A percentile compares a stretch with the other conserved stretches of the same genome.
Evolutionary conservation across 768 basidiomycete species (phyloP).

Genomic region (Paxillus ammoniavirescens): DNA sequence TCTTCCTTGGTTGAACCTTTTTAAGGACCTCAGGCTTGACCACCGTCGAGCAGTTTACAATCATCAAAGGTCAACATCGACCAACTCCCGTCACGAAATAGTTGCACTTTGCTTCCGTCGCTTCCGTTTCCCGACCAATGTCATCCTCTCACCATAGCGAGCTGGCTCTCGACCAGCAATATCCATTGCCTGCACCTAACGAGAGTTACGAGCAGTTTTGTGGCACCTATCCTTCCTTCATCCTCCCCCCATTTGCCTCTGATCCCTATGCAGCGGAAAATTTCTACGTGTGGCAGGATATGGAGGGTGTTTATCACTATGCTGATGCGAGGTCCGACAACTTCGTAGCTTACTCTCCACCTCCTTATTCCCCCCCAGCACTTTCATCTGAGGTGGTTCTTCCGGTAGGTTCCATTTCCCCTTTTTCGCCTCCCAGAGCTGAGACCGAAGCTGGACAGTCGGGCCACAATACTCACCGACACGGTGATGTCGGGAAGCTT

Average conservation of each 20-base stretch:
- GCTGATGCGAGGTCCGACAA: conserved; percentile 28
- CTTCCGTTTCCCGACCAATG: conserved; percentile 20
- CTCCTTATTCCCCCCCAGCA: conserved; percentile 12
- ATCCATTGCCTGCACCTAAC: conserved; percentile 4
- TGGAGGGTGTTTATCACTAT: conserved; percentile 27
- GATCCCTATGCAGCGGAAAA: conserved; percentile 29
- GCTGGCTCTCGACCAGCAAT: conserved; percentile 16
- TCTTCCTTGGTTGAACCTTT: conserved; percentile 18
- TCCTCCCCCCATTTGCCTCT: conserved; percentile 11
- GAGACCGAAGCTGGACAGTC: conserved; percentile 9
- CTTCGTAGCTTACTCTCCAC: conserved; percentile 17
- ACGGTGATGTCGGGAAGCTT: conserved; percentile 11
- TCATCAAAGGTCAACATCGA: conserved; percentile 8
- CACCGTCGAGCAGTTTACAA: conserved; percentile 18
- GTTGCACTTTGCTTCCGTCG: conserved; percentile 24
- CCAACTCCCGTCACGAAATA: conserved; percentile 1
- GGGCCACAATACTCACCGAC: conserved; percentile 17
- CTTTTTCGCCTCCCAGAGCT: conserved; percentile 2
- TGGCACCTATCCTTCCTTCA: conserved; percentile 19
- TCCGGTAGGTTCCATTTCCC: conserved; percentile 14
- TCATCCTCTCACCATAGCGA: conserved; percentile 22
- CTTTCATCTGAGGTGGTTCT: conserved; percentile 14
- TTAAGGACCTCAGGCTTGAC: conserved; percentile 16
- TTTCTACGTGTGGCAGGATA: conserved; percentile 27
- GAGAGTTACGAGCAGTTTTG: conserved; percentile 23